A percentile compares a stretch with the other conserved stretches of the same genome.
These are phyloP conservation scores for Hansenula sp. DNA, from an alignment of 1,139 yeast species.

Conservation along the genomic window DNA sequence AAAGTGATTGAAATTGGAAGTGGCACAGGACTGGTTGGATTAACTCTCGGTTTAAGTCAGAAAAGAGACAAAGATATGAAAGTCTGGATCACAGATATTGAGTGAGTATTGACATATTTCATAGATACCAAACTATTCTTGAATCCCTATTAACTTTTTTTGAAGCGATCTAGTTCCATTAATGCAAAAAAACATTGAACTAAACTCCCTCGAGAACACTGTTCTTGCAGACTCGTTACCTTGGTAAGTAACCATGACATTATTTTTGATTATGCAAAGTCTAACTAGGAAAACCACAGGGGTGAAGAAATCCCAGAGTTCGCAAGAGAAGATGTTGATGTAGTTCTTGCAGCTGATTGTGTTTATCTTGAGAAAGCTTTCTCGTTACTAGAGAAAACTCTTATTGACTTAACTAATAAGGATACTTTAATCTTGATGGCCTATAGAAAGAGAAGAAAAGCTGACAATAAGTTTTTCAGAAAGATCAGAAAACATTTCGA, in stretches of 20 bases:
- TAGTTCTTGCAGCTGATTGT: constrained; percentile 54
- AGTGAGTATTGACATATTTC: constrained; percentile 3
- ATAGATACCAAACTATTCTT: too few relatives aligned
- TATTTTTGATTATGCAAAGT: not conserved
- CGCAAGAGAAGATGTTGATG: constrained; percentile 33
- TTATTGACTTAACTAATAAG: constrained; percentile 37
- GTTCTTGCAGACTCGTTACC: constrained; percentile 40
- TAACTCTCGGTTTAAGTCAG: constrained; percentile 27
- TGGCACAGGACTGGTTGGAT: constrained; percentile 53
- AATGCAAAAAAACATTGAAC: constrained; percentile 39
- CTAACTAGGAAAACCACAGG: constrained; percentile 16
- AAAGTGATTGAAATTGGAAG: constrained; percentile 48
- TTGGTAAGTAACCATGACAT: constrained; percentile 29
- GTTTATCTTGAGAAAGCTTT: constrained; percentile 51
- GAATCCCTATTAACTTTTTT: too few relatives aligned
- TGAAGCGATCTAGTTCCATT: constrained; percentile 37
- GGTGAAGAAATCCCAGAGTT: constrained; percentile 39
- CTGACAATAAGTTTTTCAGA: constrained; percentile 46
- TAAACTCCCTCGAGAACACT: constrained; percentile 32
- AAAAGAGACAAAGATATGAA: constrained; percentile 26
- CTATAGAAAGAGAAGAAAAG: constrained; percentile 49
- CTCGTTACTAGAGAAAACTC: constrained; percentile 44
- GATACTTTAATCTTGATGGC: constrained; percentile 44
- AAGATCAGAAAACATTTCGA: constrained; percentile 33
- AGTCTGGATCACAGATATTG: constrained; percentile 40